These are phyloP conservation scores for Kwoniella bestiolae DNA, from an alignment of 768 basidiomycete genomes.

Conservation along the genomic window DNA sequence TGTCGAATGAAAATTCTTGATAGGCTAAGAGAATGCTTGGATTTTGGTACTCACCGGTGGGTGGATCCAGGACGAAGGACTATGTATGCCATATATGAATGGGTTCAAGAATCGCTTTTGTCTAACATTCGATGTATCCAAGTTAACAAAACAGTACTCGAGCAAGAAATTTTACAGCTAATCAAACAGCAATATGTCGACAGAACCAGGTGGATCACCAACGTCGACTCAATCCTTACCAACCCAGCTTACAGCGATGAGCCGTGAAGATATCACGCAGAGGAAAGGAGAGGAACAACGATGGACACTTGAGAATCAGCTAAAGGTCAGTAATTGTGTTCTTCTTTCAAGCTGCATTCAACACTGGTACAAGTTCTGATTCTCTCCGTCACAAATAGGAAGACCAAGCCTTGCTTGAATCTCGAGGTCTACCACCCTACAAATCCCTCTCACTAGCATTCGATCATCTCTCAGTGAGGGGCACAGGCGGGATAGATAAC, in stretches of 20 bases:
- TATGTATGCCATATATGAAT: neutral
- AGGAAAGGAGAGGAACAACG: neutral
- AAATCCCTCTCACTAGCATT: constrained; percentile 45
- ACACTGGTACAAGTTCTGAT: neutral
- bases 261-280: neutral
- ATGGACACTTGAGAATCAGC: neutral
- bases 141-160: too few species aligned
- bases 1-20: neutral
- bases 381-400: constrained; percentile 10
- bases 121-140: too few species aligned
- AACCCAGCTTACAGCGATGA: neutral
- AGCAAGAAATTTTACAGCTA: too few species aligned
- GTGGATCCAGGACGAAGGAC: neutral
- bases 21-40: neutral
- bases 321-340: constrained; percentile 10
- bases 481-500: constrained; percentile 41
- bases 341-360: neutral
- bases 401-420: constrained; percentile 39
- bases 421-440: constrained; percentile 29
- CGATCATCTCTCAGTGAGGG: constrained; percentile 46
- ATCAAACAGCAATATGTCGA: neutral
- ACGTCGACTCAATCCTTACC: neutral
- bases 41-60: neutral
- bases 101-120: too few species aligned
- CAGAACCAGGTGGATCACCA: neutral